phyloP scores from a whole-genome alignment of 176 grass and related monocot species.

The Aegilops tauschii region DNA sequence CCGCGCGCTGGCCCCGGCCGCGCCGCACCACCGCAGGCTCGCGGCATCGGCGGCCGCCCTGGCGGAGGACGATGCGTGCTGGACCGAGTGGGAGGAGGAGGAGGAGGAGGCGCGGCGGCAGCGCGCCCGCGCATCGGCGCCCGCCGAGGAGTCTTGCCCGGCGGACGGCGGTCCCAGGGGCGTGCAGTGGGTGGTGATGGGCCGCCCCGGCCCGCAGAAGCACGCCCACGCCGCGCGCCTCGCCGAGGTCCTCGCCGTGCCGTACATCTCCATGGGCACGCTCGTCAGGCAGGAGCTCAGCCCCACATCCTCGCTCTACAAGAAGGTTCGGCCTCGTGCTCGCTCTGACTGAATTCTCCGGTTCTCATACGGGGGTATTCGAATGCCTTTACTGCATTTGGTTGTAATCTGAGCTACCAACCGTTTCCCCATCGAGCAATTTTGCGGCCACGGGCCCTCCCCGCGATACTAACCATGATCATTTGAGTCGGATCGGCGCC shows the following conservation, averaged over 20 bases:
- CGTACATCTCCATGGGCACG: slow-evolving; percentile 91
- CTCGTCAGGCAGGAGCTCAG: slow-evolving; percentile 78
- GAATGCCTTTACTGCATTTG: background rate
- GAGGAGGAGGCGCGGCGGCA: slow-evolving; percentile 20
- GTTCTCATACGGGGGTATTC: background rate
- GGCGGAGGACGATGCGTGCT: slow-evolving; percentile 57
- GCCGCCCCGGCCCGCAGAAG: slow-evolving; percentile 74
- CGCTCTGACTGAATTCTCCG: background rate
- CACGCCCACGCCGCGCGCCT: slow-evolving; percentile 82
- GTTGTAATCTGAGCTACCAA: background rate
- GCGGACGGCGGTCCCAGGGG: slow-evolving; percentile 30
- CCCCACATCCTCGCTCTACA: slow-evolving; percentile 63
- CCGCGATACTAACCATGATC: background rate
- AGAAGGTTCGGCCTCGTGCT: slow-evolving; percentile 42
- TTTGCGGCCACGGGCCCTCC: background rate
- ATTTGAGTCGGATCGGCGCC: background rate
- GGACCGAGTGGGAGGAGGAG: slow-evolving; percentile 69
- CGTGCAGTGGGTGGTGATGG: slow-evolving; percentile 95
- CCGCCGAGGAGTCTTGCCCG: background rate
- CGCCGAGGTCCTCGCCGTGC: slow-evolving; percentile 78
- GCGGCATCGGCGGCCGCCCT: slow-evolving; percentile 45
- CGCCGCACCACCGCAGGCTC: slow-evolving; percentile 19
- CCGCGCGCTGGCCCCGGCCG: background rate
- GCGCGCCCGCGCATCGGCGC: slow-evolving; percentile 17
- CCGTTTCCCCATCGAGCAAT: background rate